Evolutionary conservation across 495 filamentous ascomycete species (phyloP).

Genomic region (Podospora appendiculata): DNA sequence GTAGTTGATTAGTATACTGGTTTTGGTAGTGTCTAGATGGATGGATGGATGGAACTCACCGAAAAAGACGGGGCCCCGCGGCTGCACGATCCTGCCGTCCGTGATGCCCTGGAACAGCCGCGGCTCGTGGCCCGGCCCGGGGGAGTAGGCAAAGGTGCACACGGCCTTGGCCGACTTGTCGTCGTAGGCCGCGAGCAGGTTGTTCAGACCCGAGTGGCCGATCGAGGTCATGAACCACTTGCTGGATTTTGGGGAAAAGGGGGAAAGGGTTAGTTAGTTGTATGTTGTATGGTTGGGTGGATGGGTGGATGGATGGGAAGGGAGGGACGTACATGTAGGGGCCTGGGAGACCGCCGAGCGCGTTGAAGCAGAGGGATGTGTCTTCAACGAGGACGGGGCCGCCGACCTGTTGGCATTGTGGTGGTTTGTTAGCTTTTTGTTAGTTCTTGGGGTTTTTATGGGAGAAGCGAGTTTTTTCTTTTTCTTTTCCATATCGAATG

Average conservation of each 20-base stretch:
- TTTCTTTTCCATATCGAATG: no score
- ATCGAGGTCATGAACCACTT: conserved; percentile 87
- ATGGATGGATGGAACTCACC: no score
- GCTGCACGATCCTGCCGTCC: conserved; percentile 63
- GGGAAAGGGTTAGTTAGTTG: neutral
- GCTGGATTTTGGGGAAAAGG: conserved; percentile 30
- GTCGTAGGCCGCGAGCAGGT: conserved; percentile 79
- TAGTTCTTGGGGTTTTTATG: neutral
- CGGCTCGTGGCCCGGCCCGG: conserved; percentile 75
- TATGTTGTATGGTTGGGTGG: neutral
- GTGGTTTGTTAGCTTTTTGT: neutral
- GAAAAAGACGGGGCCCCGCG: conserved; percentile 68
- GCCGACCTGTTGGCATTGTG: conserved; percentile 44
- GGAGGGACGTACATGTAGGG: conserved; percentile 75
- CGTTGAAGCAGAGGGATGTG: conserved; percentile 88
- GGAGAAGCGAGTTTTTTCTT: neutral
- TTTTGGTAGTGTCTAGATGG: no score
- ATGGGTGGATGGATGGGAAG: neutral
- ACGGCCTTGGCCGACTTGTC: conserved; percentile 89
- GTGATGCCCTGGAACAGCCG: conserved; percentile 90
- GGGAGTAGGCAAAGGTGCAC: conserved; percentile 90
- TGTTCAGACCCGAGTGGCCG: conserved; percentile 80
- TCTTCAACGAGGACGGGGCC: conserved; percentile 95
- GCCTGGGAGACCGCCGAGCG: conserved; percentile 81
- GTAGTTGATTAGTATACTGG: no score